phyloP scores from a whole-genome alignment of 441 rosid species.

The Flueggea neowawraea region DNA sequence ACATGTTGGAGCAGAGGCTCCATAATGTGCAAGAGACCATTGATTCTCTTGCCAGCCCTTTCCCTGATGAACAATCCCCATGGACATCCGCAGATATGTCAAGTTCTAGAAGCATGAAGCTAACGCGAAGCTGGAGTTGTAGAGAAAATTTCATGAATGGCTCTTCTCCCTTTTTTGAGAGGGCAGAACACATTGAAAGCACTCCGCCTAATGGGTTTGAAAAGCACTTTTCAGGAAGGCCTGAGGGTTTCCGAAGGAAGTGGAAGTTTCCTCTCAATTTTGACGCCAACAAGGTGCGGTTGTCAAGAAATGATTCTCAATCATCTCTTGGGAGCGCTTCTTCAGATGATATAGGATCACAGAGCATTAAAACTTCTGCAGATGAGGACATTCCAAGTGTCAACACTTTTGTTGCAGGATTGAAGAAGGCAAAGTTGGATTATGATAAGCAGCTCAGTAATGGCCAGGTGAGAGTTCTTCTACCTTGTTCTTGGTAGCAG shows the following conservation, averaged over 20 bases:
- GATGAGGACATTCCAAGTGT: constrained; percentile 76
- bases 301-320: constrained; percentile 71
- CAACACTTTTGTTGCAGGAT: constrained; percentile 71
- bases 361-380: constrained; percentile 44
- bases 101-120: constrained; percentile 43
- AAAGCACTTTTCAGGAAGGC: constrained; percentile 63
- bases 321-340: constrained; percentile 77
- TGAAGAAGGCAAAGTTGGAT: constrained; percentile 64
- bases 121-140: constrained; percentile 57
- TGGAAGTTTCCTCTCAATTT: constrained; percentile 37
- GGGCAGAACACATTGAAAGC: constrained; percentile 26
- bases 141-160: constrained; percentile 44
- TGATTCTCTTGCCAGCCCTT: constrained; percentile 36
- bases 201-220: constrained; percentile 67
- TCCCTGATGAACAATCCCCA: constrained; percentile 32
- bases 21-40: constrained; percentile 39
- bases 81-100: constrained; percentile 26
- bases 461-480: constrained; percentile 33
- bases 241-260: constrained; percentile 40
- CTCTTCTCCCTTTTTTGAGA: constrained; percentile 22
- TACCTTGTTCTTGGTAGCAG: neutral
- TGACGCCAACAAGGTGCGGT: constrained; percentile 20
- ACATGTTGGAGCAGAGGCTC: constrained; percentile 47
- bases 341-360: constrained; percentile 32
- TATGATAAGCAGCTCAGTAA: constrained; percentile 39